Evolutionary conservation across 768 basidiomycete species (phyloP), one percentile per base, ranked within the genome.

Genomic region (Suillus lakei): DNA sequence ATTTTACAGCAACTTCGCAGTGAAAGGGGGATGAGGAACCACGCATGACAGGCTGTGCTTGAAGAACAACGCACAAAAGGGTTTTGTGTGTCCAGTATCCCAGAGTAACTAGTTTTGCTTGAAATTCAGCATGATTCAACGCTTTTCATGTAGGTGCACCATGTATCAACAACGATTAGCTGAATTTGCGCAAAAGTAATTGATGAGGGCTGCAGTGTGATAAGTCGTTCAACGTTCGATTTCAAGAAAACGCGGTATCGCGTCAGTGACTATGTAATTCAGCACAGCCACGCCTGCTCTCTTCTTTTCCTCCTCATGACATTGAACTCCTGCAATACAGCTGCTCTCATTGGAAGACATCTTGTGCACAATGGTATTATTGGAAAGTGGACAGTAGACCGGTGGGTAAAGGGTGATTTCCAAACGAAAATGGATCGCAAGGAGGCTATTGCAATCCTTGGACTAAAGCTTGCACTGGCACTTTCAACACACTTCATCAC

Each of bases 391-490:
- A 82, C 81, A 28, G 90, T 89, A 16, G 91, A 95, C 50, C 86
- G 96, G 75, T 99, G 94, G 88, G 89, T 83, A 21, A 95, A 90
- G 78, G 97, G 97, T 63, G 97, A 97, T 9, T 99, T 99, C 86
- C 91, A 89, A 74, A 83, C 88, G 32, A 98, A 95, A 84, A 99
- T 99, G 96, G 97, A 99, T 75, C 84, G 93, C 71, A 92, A 88
- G 66, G 98, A 99, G 80, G 98, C 98, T 7, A 86, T 95, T 66
- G 86, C 89, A 66, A 90, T 99, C 71, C 86, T 99, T 50, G 97
- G 97, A 16, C 82, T 99, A 62, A 97, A 91, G 98, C 98, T 61
- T 63, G 7, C n/a, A n/a, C n/a, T n/a, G n/a, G n/a, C n/a, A 30
- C 21, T 58, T 21, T 46, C 60, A 38, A 13, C 26, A 41, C 18